Percentiles rank a stretch among this genome's conserved stretches.
Conservation (phyloP, 768 basidiomycete species). For the Agaricus blazei region DNA sequence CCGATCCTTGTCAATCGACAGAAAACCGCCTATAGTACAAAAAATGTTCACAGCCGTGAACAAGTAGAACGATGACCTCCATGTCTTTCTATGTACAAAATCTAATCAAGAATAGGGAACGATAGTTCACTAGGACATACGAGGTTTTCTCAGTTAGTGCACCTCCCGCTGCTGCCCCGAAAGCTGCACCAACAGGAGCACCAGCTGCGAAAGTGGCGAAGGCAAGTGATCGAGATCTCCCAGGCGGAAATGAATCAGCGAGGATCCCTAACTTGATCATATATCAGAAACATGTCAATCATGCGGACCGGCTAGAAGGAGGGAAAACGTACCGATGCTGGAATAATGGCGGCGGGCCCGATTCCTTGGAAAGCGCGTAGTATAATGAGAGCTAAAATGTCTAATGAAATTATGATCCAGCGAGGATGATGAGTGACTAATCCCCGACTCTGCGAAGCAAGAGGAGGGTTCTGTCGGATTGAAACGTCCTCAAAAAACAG, state of each 20-base stretch:
- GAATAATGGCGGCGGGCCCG: conserved; percentile 74
- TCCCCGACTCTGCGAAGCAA: too few relatives aligned
- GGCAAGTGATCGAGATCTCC: conserved; percentile 59
- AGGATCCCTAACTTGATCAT: conserved; percentile 66
- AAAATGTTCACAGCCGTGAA: conserved; percentile 51
- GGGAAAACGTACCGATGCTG: conserved; percentile 50
- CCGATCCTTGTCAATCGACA: conserved; percentile 59
- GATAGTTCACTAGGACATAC: conserved; percentile 20
- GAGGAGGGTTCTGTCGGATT: too few relatives aligned
- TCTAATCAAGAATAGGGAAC: neutral
- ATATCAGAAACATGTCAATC: neutral
- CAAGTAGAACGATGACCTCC: conserved; percentile 52
- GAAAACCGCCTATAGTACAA: conserved; percentile 44
- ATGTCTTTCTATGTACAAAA: neutral
- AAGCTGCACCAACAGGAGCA: conserved; percentile 71
- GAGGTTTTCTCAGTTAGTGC: conserved; percentile 51
- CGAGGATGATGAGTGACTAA: too few relatives aligned
- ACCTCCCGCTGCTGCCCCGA: conserved; percentile 72
- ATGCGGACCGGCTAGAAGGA: neutral
- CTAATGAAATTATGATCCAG: conserved; percentile 22
- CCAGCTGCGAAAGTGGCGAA: conserved; percentile 86
- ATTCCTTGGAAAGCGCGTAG: conserved; percentile 76
- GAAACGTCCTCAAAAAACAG: too few relatives aligned
- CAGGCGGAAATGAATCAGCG: conserved; percentile 71
- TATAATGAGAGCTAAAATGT: conserved; percentile 56